Percentiles rank a stretch among this genome's conserved stretches.
Conservation (phyloP, 352 stramenopile species). For the Globisporangium orthogonon region DNA sequence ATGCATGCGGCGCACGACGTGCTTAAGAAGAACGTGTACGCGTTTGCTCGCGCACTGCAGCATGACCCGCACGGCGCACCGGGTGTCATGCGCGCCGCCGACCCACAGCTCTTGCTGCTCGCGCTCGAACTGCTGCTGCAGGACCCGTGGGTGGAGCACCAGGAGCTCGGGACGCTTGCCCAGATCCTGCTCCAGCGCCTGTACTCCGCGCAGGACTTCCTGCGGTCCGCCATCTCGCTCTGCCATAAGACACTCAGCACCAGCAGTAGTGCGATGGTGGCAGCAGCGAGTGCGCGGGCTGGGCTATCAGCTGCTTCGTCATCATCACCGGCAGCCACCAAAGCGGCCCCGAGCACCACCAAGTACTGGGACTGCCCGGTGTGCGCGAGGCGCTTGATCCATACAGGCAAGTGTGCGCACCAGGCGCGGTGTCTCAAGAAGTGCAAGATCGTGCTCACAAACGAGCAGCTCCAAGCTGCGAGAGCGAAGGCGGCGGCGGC, state of each 20-base stretch:
- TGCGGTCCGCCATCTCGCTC: constrained; percentile 7
- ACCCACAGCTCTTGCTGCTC: constrained; percentile 7
- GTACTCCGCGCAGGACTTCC: constrained; percentile 5
- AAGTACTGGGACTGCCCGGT: constrained; percentile 13
- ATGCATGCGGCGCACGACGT: constrained; percentile 5
- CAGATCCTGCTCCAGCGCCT: constrained; percentile 8
- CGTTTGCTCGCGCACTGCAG: constrained; percentile 12
- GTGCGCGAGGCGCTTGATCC: constrained; percentile 6
- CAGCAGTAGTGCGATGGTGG: neutral
- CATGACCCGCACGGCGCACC: constrained; percentile 7
- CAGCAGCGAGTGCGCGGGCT: neutral
- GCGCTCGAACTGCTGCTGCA: constrained; percentile 8
- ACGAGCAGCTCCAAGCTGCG: constrained; percentile 7
- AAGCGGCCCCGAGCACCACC: neutral
- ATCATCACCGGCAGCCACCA: neutral
- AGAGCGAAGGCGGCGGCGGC: neutral
- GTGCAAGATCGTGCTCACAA: constrained; percentile 7
- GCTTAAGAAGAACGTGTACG: constrained; percentile 10
- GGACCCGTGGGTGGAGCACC: constrained; percentile 4
- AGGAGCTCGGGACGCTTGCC: neutral
- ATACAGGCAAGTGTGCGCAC: constrained; percentile 9
- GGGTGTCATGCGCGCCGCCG: constrained; percentile 3
- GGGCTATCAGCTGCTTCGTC: neutral
- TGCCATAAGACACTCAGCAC: neutral
- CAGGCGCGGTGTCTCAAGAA: constrained; percentile 6